Evolutionary conservation across 441 rosid genomes (phyloP), one percentile per base, ranked within the genome.

Genomic region (Erysimum cheiri): DNA sequence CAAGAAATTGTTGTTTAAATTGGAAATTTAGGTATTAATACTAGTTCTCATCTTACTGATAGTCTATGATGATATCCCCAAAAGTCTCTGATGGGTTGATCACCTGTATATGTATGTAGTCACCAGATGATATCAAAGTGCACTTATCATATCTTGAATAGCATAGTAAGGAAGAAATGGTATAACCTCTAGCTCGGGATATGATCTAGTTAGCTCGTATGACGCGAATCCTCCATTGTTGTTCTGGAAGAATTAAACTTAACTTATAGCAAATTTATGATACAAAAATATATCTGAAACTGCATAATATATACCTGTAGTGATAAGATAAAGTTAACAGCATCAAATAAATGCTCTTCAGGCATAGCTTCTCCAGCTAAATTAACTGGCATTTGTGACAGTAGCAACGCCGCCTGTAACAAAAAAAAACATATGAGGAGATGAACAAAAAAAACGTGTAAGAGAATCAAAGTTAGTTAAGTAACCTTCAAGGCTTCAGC

Each of bases 151-250:
- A 0, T 35, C 17, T 49, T 59, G 40, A 59, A 59, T 46, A 37
- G 66, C 53, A 44, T 13, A 41, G 0, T 61, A 4, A 52, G 19
- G 24, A 46, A 46, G 24, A 31, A 37, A 24, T 39, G 1, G 32
- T 55, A 69, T 43, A 69, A 84, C 93, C 93, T 90, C 93, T 49
- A 90, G 64, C 85, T 83, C 84, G 0, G 81, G 33, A 71, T 82
- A 82, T 17, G 96, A 86, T 81, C 93, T 80, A 3, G 93, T 86
- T 50, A 81, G 90, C 79, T 86, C 97, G 71, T 87, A 91, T 4
- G 97, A 80, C 6, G 93, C 90, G 77, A 88, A 86, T 2, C 96
- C 96, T 29, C 96, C 93, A 71, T 76, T 84, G 0, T 60, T 52
- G 54, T 88, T 88, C 90, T 90, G 12, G 13, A 68, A 31, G 1